Conservation (phyloP, 257 asterid species). For the Ilex asprella region DNA sequence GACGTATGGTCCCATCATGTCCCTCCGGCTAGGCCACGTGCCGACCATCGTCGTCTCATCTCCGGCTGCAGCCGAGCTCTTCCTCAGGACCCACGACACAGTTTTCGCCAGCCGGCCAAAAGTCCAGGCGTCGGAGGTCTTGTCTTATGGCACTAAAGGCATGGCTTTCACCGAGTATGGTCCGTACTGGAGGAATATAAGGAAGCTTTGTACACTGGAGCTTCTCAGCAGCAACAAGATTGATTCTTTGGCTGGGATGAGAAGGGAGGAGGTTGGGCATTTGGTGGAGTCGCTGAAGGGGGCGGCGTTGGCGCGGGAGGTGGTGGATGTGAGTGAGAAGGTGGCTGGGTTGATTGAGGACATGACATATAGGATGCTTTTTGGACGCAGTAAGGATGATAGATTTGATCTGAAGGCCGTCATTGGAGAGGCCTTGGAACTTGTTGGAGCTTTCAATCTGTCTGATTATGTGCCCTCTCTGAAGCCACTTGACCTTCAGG, state of each 20-base stretch:
- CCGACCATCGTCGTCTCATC: slow-evolving; percentile 4
- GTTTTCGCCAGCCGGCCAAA: slow-evolving; percentile 9
- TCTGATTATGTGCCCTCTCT: too few species aligned
- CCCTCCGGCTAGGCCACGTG: not conserved
- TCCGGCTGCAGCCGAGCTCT: not conserved
- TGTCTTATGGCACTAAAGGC: slow-evolving; percentile 1
- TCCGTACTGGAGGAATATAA: not conserved
- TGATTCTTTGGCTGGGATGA: slow-evolving; percentile 1
- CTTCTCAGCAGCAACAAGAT: slow-evolving; percentile 9
- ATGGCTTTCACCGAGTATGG: slow-evolving; percentile 1
- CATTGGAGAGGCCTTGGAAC: too few species aligned
- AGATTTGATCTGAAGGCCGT: too few species aligned
- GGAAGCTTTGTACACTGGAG: slow-evolving; percentile 1
- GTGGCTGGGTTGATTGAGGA: slow-evolving; percentile 8
- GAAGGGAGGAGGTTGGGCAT: slow-evolving; percentile 4
- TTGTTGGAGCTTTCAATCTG: too few species aligned
- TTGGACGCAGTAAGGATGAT: too few species aligned
- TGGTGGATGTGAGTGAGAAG: slow-evolving; percentile 3
- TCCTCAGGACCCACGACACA: slow-evolving; percentile 11
- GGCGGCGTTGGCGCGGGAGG: not conserved
- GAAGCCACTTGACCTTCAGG: too few species aligned
- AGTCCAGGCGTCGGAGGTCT: not conserved
- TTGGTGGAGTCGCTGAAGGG: not conserved
- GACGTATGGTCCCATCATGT: slow-evolving; percentile 3
- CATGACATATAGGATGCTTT: too few species aligned